These are phyloP conservation scores for Candida ipomoeae DNA, from an alignment of 805 yeast genomes.

Conservation along the genomic window DNA sequence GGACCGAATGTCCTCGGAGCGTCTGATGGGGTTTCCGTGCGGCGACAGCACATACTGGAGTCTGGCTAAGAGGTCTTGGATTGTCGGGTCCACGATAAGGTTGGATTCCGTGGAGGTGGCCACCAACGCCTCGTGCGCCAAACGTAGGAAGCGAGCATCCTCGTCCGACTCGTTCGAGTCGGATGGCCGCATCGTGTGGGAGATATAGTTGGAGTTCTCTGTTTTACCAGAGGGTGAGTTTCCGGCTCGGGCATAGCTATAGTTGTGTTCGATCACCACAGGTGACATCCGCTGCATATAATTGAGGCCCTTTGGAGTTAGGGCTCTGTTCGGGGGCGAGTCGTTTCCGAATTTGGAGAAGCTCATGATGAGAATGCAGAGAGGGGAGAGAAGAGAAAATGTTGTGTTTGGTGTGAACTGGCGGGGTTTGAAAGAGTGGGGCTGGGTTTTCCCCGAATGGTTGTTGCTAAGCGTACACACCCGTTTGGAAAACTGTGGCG, in stretches of 20 bases:
- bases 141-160: conserved; percentile 51
- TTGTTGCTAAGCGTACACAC: background rate
- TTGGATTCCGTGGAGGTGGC: conserved; percentile 44
- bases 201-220: background rate
- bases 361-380: conserved; percentile 5
- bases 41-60: conserved; percentile 58
- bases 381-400: background rate
- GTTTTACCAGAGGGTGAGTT: background rate
- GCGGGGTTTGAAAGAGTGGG: background rate
- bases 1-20: conserved; percentile 29
- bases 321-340: conserved; percentile 9
- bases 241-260: conserved; percentile 16
- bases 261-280: conserved; percentile 20
- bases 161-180: conserved; percentile 26
- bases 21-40: conserved; percentile 48
- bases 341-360: conserved; percentile 16
- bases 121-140: conserved; percentile 60
- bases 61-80: conserved; percentile 52
- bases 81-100: conserved; percentile 56
- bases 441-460: background rate
- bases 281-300: conserved; percentile 20
- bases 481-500: conserved; percentile 2
- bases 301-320: conserved; percentile 11
- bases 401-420: background rate
- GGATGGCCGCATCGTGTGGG: background rate